Percentiles rank a stretch among this genome's conserved stretches.
Evolutionary conservation across 306 rosid species (phyloP).

Genomic region (Quillaja saponaria): DNA sequence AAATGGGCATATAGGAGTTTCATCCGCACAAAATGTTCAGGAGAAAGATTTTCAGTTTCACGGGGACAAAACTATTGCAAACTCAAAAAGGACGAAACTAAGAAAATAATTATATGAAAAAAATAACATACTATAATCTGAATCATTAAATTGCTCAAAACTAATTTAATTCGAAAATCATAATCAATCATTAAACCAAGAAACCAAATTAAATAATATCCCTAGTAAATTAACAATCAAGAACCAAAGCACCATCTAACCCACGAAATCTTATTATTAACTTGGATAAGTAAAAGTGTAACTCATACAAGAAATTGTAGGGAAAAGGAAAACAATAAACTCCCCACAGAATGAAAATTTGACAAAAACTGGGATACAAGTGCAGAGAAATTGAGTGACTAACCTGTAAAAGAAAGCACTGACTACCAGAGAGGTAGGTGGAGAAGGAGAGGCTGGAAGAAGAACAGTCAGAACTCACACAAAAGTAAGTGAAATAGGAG

Average conservation of each 20-base stretch:
- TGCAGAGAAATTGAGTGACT: constrained; percentile 23
- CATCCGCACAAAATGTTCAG: background rate
- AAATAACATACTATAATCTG: background rate
- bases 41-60: background rate
- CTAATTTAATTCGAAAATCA: background rate
- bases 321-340: background rate
- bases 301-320: constrained; percentile 16
- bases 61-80: background rate
- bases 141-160: constrained; percentile 6
- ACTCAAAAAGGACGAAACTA: background rate
- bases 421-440: constrained; percentile 5
- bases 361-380: background rate
- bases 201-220: background rate
- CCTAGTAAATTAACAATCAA: no score
- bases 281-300: background rate
- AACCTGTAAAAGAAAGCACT: constrained; percentile 26
- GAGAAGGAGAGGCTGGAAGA: background rate
- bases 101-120: background rate
- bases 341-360: background rate
- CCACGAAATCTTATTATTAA: no score
- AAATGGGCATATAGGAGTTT: background rate
- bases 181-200: constrained; percentile 9
- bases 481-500: constrained; percentile 1
- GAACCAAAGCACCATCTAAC: no score
- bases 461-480: background rate